A percentile compares a stretch with the other conserved stretches of the same genome.
These are phyloP conservation scores for Kalanchoe fedtschenkoi DNA, from an alignment of 164 flowering plant genomes.

Conservation along the genomic window DNA sequence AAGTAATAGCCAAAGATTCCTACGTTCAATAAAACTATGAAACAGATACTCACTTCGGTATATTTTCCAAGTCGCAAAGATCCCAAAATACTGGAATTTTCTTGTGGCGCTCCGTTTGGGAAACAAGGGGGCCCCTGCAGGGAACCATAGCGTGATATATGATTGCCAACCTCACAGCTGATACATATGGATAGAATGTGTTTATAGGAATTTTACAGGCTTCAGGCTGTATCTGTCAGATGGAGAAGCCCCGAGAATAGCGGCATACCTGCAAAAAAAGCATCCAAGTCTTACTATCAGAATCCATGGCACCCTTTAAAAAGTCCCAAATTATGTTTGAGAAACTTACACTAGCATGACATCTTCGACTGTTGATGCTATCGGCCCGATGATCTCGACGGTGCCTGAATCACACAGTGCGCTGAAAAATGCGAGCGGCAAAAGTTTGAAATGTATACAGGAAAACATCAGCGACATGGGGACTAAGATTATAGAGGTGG, in stretches of 20 bases:
- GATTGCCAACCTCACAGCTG: background rate
- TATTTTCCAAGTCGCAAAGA: constrained; percentile 77
- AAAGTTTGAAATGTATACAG: background rate
- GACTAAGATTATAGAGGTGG: no score
- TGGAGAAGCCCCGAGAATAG: constrained; percentile 67
- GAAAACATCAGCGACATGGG: background rate
- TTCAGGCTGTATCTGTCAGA: constrained; percentile 40
- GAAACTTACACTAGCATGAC: constrained; percentile 70
- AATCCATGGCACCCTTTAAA: background rate
- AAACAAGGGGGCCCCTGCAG: constrained; percentile 68
- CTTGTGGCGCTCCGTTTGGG: constrained; percentile 51
- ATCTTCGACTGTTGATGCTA: constrained; percentile 89
- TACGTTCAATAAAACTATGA: constrained; percentile 1
- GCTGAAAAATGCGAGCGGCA: constrained; percentile 48
- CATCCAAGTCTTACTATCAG: background rate
- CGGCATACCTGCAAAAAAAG: constrained; percentile 64
- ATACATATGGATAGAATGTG: no score
- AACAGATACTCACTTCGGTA: constrained; percentile 40
- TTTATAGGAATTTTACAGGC: constrained; percentile 42
- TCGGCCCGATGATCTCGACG: constrained; percentile 80
- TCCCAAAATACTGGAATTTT: constrained; percentile 27
- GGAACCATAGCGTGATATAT: background rate
- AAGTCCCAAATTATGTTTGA: no score
- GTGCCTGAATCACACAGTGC: constrained; percentile 72
- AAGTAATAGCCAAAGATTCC: background rate